Conservation (phyloP, 2,329 filamentous ascomycete genomes). For the Pseudogymnoascus sp. region DNA sequence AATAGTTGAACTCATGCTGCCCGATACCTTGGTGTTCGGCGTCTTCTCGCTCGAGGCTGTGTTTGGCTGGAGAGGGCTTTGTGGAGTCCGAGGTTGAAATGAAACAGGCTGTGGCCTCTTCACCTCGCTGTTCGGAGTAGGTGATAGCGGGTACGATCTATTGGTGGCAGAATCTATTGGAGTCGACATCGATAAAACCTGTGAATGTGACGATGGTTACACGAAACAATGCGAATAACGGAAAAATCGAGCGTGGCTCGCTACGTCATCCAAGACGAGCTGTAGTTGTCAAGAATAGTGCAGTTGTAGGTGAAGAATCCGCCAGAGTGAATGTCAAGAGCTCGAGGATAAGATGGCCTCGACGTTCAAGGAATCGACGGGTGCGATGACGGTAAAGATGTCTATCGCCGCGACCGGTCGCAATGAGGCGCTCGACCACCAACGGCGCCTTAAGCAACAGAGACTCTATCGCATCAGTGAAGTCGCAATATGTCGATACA, state of each 20-base stretch:
- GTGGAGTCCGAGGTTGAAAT: conserved; percentile 59
- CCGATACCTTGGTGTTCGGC: background rate
- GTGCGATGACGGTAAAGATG: background rate
- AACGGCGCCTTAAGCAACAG: background rate
- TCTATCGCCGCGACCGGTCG: conserved; percentile 7
- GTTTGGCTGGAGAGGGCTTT: conserved; percentile 42
- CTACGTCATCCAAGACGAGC: conserved; percentile 5
- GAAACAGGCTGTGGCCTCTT: conserved; percentile 40
- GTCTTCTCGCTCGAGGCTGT: conserved; percentile 1
- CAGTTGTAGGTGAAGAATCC: background rate
- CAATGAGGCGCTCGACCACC: conserved; percentile 9
- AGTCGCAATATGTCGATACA: conserved; percentile 1
- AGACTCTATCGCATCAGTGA: conserved; percentile 7
- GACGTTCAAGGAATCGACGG: background rate
- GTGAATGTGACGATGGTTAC: conserved; percentile 9
- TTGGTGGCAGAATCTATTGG: background rate
- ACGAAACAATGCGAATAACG: conserved; percentile 1
- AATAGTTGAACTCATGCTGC: conserved; percentile 3
- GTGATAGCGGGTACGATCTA: conserved; percentile 8
- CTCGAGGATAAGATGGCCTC: background rate
- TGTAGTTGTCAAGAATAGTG: background rate
- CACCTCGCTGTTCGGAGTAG: conserved; percentile 8
- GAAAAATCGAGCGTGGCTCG: background rate
- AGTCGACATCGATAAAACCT: conserved; percentile 9
- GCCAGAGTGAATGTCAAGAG: background rate